Evolutionary conservation across 768 basidiomycete species (phyloP).

Genomic region (Suillus cothurnatus): DNA sequence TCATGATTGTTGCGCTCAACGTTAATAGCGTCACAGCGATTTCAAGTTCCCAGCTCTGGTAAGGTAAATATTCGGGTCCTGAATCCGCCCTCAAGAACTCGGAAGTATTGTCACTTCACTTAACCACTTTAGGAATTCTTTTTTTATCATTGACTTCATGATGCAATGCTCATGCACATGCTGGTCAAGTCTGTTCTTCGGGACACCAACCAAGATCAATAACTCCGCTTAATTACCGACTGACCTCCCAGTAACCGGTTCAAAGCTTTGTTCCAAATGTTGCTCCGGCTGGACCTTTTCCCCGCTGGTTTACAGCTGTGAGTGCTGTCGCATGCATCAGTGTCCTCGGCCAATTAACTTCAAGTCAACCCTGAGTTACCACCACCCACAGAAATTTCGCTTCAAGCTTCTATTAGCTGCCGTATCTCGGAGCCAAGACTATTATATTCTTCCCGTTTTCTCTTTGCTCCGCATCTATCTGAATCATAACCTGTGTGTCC

Average conservation of each 20-base stretch:
- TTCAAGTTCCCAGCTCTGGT: no score
- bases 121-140: conserved; percentile 11
- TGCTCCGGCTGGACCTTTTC: neutral
- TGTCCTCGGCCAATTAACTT: neutral
- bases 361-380: conserved; percentile 18
- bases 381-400: conserved; percentile 6
- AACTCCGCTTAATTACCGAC: conserved; percentile 31
- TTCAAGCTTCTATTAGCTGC: neutral
- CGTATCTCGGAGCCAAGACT: conserved; percentile 10
- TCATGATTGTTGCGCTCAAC: no score
- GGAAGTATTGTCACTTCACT: neutral
- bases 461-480: conserved; percentile 6
- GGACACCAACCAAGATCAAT: conserved; percentile 14
- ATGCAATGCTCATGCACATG: no score
- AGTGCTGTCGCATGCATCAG: neutral
- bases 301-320: neutral
- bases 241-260: neutral
- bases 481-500: neutral
- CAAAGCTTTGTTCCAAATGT: conserved; percentile 9
- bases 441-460: neutral
- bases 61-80: no score
- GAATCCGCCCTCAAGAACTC: neutral
- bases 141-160: neutral
- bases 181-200: neutral
- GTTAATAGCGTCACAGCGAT: no score